A percentile compares a stretch with the other conserved stretches of the same genome.
Conservation (phyloP, 179 eudicot species). For the Spergularia azorica region DNA sequence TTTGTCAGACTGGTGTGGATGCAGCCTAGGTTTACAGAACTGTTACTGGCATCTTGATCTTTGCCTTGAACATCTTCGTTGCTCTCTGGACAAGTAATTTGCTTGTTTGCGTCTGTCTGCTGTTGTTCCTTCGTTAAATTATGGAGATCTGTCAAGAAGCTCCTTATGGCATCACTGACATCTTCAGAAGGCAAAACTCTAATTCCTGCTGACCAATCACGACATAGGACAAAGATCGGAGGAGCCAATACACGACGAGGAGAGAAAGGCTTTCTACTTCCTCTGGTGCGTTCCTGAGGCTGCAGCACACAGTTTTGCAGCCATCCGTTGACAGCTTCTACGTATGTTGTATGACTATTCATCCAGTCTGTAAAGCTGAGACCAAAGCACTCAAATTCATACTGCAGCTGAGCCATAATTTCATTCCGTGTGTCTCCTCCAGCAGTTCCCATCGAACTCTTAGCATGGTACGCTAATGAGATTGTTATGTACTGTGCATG, state of each 20-base stretch:
- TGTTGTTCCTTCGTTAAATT: conserved; percentile 48
- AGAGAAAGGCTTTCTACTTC: conserved; percentile 63
- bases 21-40: conserved; percentile 48
- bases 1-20: conserved; percentile 69
- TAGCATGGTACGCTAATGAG: conserved; percentile 88
- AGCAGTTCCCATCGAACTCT: conserved; percentile 44
- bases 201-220: conserved; percentile 87
- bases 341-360: conserved; percentile 70
- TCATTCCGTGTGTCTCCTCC: conserved; percentile 57
- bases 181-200: conserved; percentile 74
- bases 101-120: conserved; percentile 42
- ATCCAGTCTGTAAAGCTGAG: conserved; percentile 86
- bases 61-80: conserved; percentile 35
- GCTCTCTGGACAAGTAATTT: conserved; percentile 24
- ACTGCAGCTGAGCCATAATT: conserved; percentile 61
- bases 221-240: conserved; percentile 71
- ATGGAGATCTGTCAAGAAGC: conserved; percentile 56
- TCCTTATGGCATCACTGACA: conserved; percentile 66
- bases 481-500: conserved; percentile 95
- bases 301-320: conserved; percentile 76
- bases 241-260: conserved; percentile 81
- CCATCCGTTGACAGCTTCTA: conserved; percentile 87
- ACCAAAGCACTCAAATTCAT: conserved; percentile 87
- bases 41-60: conserved; percentile 37
- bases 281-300: conserved; percentile 63